Conservation (phyloP, 2,329 filamentous ascomycete genomes). For the Penicillium sp. region DNA sequence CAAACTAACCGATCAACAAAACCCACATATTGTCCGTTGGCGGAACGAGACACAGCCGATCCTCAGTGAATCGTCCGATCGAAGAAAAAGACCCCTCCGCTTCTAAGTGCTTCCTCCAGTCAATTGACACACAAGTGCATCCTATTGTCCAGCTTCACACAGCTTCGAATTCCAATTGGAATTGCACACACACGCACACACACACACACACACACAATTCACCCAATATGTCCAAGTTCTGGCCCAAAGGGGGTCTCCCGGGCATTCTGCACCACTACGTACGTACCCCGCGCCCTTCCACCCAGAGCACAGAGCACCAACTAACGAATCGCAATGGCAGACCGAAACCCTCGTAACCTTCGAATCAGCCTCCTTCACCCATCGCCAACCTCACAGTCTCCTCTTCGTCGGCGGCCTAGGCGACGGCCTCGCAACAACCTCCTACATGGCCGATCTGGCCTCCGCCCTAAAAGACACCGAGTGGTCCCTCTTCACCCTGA, state of each 20-base stretch:
- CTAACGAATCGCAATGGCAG: slow-evolving; percentile 19
- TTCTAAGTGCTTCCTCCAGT: background rate
- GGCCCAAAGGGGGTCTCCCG: slow-evolving; percentile 36
- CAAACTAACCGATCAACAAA: background rate
- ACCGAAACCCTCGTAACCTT: slow-evolving; percentile 40
- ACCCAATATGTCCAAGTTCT: slow-evolving; percentile 35
- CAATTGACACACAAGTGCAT: background rate
- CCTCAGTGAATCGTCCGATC: slow-evolving; percentile 17
- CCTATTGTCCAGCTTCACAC: too few relatives aligned
- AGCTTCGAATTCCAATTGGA: too few relatives aligned
- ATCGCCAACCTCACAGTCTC: slow-evolving; percentile 47
- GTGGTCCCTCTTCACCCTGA: slow-evolving; percentile 55
- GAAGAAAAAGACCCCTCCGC: background rate
- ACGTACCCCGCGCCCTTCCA: slow-evolving; percentile 10
- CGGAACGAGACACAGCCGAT: slow-evolving; percentile 8
- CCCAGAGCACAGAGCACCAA: background rate
- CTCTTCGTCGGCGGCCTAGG: slow-evolving; percentile 58
- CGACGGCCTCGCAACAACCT: slow-evolving; percentile 55
- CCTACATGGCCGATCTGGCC: slow-evolving; percentile 52
- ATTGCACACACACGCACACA: background rate
- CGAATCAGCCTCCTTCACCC: slow-evolving; percentile 34
- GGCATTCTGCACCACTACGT: slow-evolving; percentile 40
- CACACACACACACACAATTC: background rate
- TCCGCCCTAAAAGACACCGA: slow-evolving; percentile 44
- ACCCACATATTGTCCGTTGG: slow-evolving; percentile 1